phyloP scores from a whole-genome alignment of 1,284 basidiomycete genomes.

The Trichosporon sp. region DNA sequence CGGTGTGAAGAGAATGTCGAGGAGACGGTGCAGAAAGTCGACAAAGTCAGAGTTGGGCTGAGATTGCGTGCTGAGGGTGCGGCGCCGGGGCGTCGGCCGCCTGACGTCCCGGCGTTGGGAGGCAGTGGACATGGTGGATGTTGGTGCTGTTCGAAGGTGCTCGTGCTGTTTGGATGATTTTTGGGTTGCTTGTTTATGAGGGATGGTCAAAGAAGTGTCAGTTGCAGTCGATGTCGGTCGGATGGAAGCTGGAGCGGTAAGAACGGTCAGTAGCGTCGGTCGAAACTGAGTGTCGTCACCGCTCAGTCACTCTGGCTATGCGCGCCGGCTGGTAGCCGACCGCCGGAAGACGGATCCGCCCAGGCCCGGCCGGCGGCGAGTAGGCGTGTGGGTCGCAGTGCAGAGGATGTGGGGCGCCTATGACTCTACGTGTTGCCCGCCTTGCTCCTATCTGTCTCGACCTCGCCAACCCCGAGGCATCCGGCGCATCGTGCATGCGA shows the following conservation, averaged over 20 bases:
- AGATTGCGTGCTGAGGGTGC: neutral
- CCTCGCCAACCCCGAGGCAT: neutral
- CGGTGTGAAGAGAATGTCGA: constrained; percentile 32
- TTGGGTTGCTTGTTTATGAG: neutral
- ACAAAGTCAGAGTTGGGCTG: constrained; percentile 33
- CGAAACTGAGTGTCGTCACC: neutral
- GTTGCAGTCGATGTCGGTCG: neutral
- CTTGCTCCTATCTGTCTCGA: neutral
- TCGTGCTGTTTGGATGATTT: neutral
- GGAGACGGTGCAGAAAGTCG: constrained; percentile 34
- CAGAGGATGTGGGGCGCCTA: neutral
- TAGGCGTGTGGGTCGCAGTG: neutral
- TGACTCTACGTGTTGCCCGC: neutral
- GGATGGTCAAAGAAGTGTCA: neutral
- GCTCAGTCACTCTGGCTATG: neutral
- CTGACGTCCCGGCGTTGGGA: neutral
- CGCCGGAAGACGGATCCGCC: neutral
- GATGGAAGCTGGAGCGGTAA: neutral
- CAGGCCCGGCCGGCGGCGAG: neutral
- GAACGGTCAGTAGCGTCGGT: neutral
- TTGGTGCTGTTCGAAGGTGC: neutral
- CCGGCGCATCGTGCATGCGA: no score
- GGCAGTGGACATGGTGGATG: neutral
- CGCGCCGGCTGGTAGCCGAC: neutral
- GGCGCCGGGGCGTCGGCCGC: neutral